Percentiles rank a stretch among this genome's conserved stretches.
phyloP scores from a whole-genome alignment of 106 monocot genomes.

The Dendrobium chrysotoxum region DNA sequence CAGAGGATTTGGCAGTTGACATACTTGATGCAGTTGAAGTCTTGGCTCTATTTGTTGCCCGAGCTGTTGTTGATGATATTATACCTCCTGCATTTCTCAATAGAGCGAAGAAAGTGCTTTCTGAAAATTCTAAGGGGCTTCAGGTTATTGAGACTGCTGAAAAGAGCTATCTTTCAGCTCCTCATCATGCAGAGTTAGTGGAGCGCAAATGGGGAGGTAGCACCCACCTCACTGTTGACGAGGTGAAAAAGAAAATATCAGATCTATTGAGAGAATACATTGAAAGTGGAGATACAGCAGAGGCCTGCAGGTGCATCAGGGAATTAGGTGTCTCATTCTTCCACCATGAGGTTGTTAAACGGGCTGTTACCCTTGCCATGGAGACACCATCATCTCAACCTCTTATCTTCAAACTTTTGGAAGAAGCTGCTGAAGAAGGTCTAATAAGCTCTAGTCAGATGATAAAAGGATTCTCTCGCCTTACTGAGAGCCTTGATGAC shows the following conservation, averaged over 20 bases:
- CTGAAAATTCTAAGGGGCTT: constrained; percentile 55
- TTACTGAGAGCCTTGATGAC: constrained; percentile 75
- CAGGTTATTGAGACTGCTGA: constrained; percentile 74
- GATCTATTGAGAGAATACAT: constrained; percentile 71
- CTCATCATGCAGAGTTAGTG: constrained; percentile 90
- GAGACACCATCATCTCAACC: constrained; percentile 51
- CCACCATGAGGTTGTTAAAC: constrained; percentile 95
- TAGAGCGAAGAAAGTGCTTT: constrained; percentile 35
- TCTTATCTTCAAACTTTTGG: constrained; percentile 51
- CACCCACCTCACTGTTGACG: constrained; percentile 84
- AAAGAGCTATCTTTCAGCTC: constrained; percentile 93
- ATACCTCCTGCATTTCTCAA: constrained; percentile 77
- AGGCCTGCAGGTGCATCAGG: constrained; percentile 88
- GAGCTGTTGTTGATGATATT: constrained; percentile 94
- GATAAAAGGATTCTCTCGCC: constrained; percentile 66
- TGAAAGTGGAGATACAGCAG: constrained; percentile 63
- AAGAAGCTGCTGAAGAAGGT: constrained; percentile 72
- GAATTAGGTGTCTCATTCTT: constrained; percentile 83
- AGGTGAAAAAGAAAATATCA: constrained; percentile 77
- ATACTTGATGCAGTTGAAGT: constrained; percentile 82
- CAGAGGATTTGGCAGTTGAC: constrained; percentile 86
- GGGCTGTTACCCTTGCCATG: constrained; percentile 75
- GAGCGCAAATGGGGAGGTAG: constrained; percentile 89
- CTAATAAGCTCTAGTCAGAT: constrained; percentile 92
- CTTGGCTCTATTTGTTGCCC: constrained; percentile 86